phyloP scores from a whole-genome alignment of 2,329 filamentous ascomycete genomes.

The Fusarium verticillioides region DNA sequence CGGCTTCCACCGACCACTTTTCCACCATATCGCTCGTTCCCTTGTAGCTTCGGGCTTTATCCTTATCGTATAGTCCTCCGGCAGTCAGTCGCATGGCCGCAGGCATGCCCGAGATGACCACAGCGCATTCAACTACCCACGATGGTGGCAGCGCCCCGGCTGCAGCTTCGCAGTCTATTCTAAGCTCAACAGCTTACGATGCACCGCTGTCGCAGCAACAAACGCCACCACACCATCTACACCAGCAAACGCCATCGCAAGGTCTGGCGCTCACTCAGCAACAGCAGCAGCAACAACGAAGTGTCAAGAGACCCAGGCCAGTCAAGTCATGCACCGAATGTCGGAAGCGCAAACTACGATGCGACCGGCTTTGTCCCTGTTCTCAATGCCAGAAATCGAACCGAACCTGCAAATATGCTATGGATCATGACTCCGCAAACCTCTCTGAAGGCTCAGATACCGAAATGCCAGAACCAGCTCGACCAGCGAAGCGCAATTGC shows the following conservation, averaged over 20 bases:
- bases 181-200: conserved; percentile 41
- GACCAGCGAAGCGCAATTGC: conserved; percentile 55
- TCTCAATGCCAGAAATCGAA: conserved; percentile 69
- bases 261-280: conserved; percentile 37
- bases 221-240: conserved; percentile 45
- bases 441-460: conserved; percentile 62
- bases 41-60: conserved; percentile 3
- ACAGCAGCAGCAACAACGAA: conserved; percentile 52
- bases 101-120: conserved; percentile 36
- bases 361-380: conserved; percentile 66
- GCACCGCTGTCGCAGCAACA: conserved; percentile 42
- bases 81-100: conserved; percentile 10
- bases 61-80: conserved; percentile 1
- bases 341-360: conserved; percentile 67
- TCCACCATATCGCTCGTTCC: conserved; percentile 1
- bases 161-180: conserved; percentile 24
- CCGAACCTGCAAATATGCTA: conserved; percentile 63
- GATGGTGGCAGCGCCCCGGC: conserved; percentile 33
- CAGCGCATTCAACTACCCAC: conserved; percentile 39
- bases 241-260: conserved; percentile 43
- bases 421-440: conserved; percentile 59
- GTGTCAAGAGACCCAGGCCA: conserved; percentile 64
- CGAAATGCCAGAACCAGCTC: conserved; percentile 48
- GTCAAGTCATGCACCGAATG: conserved; percentile 68
- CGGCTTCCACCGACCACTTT: conserved; percentile 6